Percentiles rank a stretch among this genome's conserved stretches.
Evolutionary conservation across 2,329 filamentous ascomycete species (phyloP).

Genomic region (Ascocoryne sarcoides): DNA sequence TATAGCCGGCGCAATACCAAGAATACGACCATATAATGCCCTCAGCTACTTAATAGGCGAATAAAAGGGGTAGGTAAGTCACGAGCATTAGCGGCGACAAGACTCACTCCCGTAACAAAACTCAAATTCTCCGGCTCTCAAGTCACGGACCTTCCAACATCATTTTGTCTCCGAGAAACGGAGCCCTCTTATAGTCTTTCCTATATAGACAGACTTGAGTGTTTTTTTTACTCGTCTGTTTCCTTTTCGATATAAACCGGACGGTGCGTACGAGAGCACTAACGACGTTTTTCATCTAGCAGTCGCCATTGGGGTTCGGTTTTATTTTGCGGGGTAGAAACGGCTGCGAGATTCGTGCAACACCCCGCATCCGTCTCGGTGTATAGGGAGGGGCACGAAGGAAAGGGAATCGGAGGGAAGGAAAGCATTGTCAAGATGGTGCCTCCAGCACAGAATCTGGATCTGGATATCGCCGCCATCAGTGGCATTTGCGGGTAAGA

Average conservation of each 20-base stretch:
- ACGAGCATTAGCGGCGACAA: no score
- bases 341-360: neutral
- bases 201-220: neutral
- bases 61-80: no score
- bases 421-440: conserved; percentile 24
- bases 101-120: neutral
- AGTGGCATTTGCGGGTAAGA: conserved; percentile 81
- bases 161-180: neutral
- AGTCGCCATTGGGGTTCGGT: no score
- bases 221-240: no score
- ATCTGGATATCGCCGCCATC: conserved; percentile 80
- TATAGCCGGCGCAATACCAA: no score
- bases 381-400: neutral
- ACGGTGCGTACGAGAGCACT: no score
- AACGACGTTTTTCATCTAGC: no score
- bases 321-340: neutral
- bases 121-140: neutral
- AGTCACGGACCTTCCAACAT: neutral
- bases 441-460: conserved; percentile 44
- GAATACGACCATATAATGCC: no score
- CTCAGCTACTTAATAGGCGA: no score
- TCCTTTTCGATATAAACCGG: no score
- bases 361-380: neutral
- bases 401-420: neutral
- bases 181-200: neutral